Evolutionary conservation across 495 filamentous ascomycete species (phyloP), one percentile per base, ranked within the genome.

Genomic region (Penicillium waksmanii): DNA sequence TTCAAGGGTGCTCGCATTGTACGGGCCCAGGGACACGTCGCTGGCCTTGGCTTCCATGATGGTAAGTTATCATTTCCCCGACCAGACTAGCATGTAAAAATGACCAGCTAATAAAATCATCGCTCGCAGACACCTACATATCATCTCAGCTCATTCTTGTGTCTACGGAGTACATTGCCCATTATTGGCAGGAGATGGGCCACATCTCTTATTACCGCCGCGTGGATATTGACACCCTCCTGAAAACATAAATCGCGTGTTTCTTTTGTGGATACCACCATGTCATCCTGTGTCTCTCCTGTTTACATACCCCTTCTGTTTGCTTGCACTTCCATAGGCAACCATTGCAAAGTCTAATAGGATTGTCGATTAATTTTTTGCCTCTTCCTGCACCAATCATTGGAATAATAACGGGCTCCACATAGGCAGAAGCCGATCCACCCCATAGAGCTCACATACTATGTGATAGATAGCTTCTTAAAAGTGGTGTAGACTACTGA

Each of bases 151-250:
- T 98, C 46, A 87, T 96, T 53, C 79, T 96, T 43, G 82, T 95
- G 35, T 90, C 88, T n/a, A 80, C 84, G 19, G 80, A 96, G 66
- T 81, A 82, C 51, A 72, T 97, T 49, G 93, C 91, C 2, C 90
- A 94, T 63, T 89, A 92, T 70, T 98, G 93, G 93, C 78, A 85
- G 49, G 68, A 76, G 5, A 89, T 92, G 75, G 87, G 87, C 0
- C 89, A 93, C 61, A 89, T 96, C 57, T 92, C 85, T 38, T 94
- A 85, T 66, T 95, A 88, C 65, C 80, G 88, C 55, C 83, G 93
- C 51, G 87, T 97, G 23, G 80, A 96, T 66, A 85, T 96, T 60
- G 88, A 94, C 53, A 55, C 89, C 82, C 85, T 92, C 57, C 79
- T 75, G 80, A 85, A 89, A 80, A 95, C 47, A 42, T 77, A 48